A percentile compares a stretch with the other conserved stretches of the same genome.
Conservation (phyloP, 2,329 filamentous ascomycete genomes). For the Sarocladiaceae sp. region DNA sequence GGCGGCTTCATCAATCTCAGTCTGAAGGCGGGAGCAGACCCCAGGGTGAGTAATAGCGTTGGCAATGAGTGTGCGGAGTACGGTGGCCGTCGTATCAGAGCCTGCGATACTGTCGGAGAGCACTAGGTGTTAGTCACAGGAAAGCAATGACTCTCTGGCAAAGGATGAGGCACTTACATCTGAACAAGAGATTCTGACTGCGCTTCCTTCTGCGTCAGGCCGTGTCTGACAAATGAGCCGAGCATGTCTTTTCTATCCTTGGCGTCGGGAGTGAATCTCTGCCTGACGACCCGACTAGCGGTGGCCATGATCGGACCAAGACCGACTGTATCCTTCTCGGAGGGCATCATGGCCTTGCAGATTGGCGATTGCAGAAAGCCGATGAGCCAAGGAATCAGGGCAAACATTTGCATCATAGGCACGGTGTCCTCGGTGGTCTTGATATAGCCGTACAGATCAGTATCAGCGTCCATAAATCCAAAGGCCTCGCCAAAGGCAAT, state of each 20-base stretch:
- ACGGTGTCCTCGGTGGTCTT: slow-evolving; percentile 35
- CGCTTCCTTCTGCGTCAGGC: slow-evolving; percentile 27
- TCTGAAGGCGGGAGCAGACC: slow-evolving; percentile 40
- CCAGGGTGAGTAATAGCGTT: slow-evolving; percentile 46
- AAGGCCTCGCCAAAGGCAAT: slow-evolving; percentile 47
- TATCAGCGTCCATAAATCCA: slow-evolving; percentile 41
- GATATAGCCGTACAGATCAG: slow-evolving; percentile 25
- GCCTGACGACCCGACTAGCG: slow-evolving; percentile 21
- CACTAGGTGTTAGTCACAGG: not conserved
- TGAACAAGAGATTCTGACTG: slow-evolving; percentile 36
- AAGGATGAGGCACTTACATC: slow-evolving; percentile 14
- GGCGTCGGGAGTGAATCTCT: slow-evolving; percentile 23
- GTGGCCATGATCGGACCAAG: slow-evolving; percentile 30
- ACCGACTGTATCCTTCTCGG: slow-evolving; percentile 19
- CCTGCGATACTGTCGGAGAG: slow-evolving; percentile 35
- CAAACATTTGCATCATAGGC: slow-evolving; percentile 32
- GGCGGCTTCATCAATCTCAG: slow-evolving; percentile 45
- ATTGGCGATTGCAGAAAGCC: slow-evolving; percentile 32
- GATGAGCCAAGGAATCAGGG: slow-evolving; percentile 37
- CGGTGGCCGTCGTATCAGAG: slow-evolving; percentile 43
- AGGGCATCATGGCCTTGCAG: slow-evolving; percentile 32
- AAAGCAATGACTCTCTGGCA: not conserved
- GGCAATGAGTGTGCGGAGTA: slow-evolving; percentile 42
- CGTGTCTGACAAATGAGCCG: slow-evolving; percentile 32
- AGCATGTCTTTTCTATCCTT: slow-evolving; percentile 29